phyloP scores from a whole-genome alignment of 768 basidiomycete genomes.

The Russula sp. region DNA sequence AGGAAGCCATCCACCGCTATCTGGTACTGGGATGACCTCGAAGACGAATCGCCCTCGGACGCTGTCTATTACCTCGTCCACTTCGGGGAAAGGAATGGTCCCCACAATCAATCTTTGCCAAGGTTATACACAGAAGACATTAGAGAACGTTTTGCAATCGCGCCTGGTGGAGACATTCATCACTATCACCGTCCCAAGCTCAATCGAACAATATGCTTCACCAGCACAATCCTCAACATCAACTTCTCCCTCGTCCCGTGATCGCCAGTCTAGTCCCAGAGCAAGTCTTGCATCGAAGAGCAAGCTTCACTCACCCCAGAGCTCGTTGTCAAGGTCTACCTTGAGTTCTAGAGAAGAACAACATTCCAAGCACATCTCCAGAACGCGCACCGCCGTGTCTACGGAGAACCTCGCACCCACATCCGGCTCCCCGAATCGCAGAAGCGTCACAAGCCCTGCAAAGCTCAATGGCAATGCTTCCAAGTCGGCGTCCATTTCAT shows the following conservation, averaged over 20 bases:
- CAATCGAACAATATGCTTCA: background rate
- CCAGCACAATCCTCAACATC: background rate
- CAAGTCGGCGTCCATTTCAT: conserved; percentile 5
- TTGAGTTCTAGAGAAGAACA: conserved; percentile 6
- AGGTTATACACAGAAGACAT: conserved; percentile 57
- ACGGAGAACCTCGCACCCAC: conserved; percentile 2
- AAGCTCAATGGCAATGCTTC: conserved; percentile 4
- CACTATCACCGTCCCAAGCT: conserved; percentile 38
- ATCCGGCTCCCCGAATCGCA: background rate
- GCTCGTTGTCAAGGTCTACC: background rate
- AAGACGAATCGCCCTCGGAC: conserved; percentile 12
- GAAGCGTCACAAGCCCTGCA: background rate
- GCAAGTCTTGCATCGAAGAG: conserved; percentile 8
- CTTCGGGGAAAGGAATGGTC: conserved; percentile 12
- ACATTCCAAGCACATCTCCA: background rate
- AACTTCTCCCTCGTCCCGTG: background rate
- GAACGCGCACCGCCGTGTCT: background rate
- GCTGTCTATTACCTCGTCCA: conserved; percentile 9
- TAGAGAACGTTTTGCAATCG: conserved; percentile 65
- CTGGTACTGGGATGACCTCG: background rate
- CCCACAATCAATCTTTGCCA: conserved; percentile 34
- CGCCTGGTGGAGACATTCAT: conserved; percentile 76
- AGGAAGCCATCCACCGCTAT: conserved; percentile 13
- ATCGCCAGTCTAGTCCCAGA: conserved; percentile 2
- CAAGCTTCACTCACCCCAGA: background rate